Conservation (phyloP, 495 filamentous ascomycete species). For the Letharia lupina region DNA sequence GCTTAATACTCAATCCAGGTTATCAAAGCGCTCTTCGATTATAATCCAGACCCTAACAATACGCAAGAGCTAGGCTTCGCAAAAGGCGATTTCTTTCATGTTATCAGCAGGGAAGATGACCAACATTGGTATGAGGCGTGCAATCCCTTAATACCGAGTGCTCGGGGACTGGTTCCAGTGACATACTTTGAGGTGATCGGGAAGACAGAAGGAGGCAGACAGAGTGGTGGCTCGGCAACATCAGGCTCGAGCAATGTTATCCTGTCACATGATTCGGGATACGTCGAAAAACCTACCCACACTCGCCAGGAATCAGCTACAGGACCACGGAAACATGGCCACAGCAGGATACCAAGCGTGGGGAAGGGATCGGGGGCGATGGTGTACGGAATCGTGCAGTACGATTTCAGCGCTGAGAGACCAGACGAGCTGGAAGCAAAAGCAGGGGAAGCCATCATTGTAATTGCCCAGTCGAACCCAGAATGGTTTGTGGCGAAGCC, state of each 20-base stretch:
- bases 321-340: slow-evolving; percentile 21
- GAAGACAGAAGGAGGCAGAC: slow-evolving; percentile 64
- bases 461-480: slow-evolving; percentile 97
- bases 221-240: slow-evolving; percentile 69
- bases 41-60: slow-evolving; percentile 57
- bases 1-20: slow-evolving; percentile 48
- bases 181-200: slow-evolving; percentile 85
- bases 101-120: slow-evolving; percentile 93
- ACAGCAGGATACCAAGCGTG: slow-evolving; percentile 45
- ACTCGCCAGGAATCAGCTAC: slow-evolving; percentile 33
- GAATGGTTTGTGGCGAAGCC: slow-evolving; percentile 99
- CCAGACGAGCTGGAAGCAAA: slow-evolving; percentile 94
- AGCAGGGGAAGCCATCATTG: slow-evolving; percentile 90
- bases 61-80: slow-evolving; percentile 79
- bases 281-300: slow-evolving; percentile 53
- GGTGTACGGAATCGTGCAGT: slow-evolving; percentile 94
- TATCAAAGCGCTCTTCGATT: slow-evolving; percentile 93
- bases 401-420: slow-evolving; percentile 92
- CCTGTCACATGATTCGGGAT: slow-evolving; percentile 61
- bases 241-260: slow-evolving; percentile 49
- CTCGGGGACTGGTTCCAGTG: slow-evolving; percentile 86
- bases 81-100: slow-evolving; percentile 96
- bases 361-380: slow-evolving; percentile 66
- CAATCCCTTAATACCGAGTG: slow-evolving; percentile 83
- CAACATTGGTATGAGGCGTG: slow-evolving; percentile 96